phyloP scores from a whole-genome alignment of 2,329 filamentous ascomycete species.

The Ophiostoma triangulosporum region DNA sequence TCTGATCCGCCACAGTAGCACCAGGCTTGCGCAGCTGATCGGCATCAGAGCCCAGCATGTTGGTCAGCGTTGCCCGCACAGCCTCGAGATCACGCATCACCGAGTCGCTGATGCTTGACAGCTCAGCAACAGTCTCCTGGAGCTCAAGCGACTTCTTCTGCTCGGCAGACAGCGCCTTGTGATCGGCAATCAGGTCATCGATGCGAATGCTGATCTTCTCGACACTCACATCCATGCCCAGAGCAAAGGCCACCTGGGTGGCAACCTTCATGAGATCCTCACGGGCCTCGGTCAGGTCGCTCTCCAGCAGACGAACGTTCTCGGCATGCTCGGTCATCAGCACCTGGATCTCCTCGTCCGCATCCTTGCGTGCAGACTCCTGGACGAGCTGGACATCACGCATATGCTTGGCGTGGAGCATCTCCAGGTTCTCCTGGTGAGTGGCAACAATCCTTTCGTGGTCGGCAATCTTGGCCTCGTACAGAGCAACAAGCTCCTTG shows the following conservation, averaged over 20 bases:
- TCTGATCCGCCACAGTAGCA: conserved; percentile 38
- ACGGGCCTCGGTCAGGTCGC: conserved; percentile 50
- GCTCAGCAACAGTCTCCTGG: conserved; percentile 38
- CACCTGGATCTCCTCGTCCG: conserved; percentile 42
- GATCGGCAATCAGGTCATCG: conserved; percentile 39
- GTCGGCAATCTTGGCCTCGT: conserved; percentile 45
- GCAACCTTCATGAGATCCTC: conserved; percentile 53
- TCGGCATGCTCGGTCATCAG: conserved; percentile 49
- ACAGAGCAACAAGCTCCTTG: conserved; percentile 33
- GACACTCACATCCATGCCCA: conserved; percentile 51
- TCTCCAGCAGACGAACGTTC: conserved; percentile 41
- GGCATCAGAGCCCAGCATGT: conserved; percentile 38
- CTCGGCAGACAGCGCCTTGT: conserved; percentile 45
- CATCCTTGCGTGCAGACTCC: conserved; percentile 36
- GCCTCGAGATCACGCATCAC: conserved; percentile 49
- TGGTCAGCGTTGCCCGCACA: conserved; percentile 40
- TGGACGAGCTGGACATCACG: conserved; percentile 36
- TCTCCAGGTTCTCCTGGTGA: conserved; percentile 37
- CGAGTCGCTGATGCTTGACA: conserved; percentile 43
- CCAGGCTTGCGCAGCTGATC: conserved; percentile 30
- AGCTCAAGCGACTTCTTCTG: conserved; percentile 46
- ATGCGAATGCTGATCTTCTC: conserved; percentile 53
- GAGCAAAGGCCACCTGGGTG: conserved; percentile 45
- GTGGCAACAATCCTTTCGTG: conserved; percentile 45
- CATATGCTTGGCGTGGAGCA: conserved; percentile 35